Conservation (phyloP, 176 grass and related monocot species). For the barley (Hordeum vulgare) region MorexV3_pseudomolecules_assembly NC_058523.1:552138971-552139470, state of each 20-base stretch:
- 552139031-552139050: neutral
- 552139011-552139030: neutral
- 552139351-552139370: neutral
- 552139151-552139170: neutral
- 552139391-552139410: neutral
- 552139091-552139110: no score
- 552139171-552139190: neutral
- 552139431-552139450: neutral
- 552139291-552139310: neutral
- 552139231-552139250: neutral
- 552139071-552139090: neutral
- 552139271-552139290: neutral
- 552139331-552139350: neutral
- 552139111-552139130: neutral
- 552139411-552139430: neutral
- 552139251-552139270: neutral
- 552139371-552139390: neutral
- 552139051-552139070: neutral
- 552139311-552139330: neutral
- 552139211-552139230: neutral
- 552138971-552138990: slow-evolving; percentile 47
- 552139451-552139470: neutral
- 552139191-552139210: neutral
- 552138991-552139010: neutral
- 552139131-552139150: neutral